Conservation (phyloP, 140 eudicot genomes). For the Anethum foeniculum region DNA sequence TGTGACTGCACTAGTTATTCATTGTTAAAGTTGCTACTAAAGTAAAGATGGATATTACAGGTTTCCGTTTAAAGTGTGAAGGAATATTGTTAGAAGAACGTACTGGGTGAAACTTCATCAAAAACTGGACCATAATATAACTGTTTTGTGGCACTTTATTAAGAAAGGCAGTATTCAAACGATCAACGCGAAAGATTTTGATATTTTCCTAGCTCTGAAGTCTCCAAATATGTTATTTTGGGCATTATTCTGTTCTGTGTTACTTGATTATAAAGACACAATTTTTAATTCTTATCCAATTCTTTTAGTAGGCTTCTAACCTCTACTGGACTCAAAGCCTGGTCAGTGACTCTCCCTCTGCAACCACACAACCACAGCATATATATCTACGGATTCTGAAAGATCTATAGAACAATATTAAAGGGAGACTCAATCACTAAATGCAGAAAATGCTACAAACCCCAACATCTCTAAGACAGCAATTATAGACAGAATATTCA, state of each 20-base stretch:
- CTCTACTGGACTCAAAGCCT: background rate
- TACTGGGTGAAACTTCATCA: background rate
- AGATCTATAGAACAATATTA: background rate
- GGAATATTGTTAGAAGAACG: background rate
- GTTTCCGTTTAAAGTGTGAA: background rate
- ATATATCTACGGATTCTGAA: no score
- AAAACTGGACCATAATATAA: no score
- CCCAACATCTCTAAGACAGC: background rate
- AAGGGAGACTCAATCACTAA: background rate
- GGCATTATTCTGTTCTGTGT: background rate
- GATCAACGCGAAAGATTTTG: background rate
- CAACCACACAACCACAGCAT: background rate
- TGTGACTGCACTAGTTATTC: background rate
- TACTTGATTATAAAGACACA: background rate
- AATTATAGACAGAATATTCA: background rate
- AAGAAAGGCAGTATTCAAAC: background rate
- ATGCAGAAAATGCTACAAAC: background rate
- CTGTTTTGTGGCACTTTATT: background rate
- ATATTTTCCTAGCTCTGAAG: background rate
- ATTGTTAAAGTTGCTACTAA: background rate
- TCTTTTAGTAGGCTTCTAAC: background rate
- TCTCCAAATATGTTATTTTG: background rate
- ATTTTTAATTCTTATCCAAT: background rate
- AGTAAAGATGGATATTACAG: background rate
- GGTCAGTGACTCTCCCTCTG: background rate